Evolutionary conservation across 2,329 filamentous ascomycete species (phyloP), one percentile per base, ranked within the genome.

Genomic region (Lasiodiplodia hormozganensis): DNA sequence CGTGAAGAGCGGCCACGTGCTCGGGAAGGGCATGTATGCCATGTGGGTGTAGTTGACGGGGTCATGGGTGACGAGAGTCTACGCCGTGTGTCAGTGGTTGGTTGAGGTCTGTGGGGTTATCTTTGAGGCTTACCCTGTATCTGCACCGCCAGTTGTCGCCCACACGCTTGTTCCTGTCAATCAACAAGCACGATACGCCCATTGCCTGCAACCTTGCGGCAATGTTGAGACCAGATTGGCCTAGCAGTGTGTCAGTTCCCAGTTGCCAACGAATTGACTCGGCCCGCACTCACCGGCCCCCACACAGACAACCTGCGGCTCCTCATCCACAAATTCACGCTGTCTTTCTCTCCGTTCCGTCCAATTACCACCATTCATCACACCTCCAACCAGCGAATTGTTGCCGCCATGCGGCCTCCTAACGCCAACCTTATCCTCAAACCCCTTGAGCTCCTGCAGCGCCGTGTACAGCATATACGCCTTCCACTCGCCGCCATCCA

Each of bases 1-100:
- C 0, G 89, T 91, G 76, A 90, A 92, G 18, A 90, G 80, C 3
- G 90, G 90, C 90, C 90, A 92, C 65, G 85, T 84, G 0, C 83
- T 74, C 0, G 90, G 90, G 74, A 92, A 92, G 0, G 81, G 79
- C 4, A 92, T 72, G 74, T 90, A 92, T 0, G 90, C 87, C 72
- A 75, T 73, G 69, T 83, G 81, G 62, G 81, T 79, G 67, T 80
- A 83, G 76, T 82, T 89, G 2, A 91, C 86, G 0, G 89, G 88
- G 71, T 92, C 90, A 72, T 92, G 90, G 0, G 90, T 85, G 0
- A 91, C 88, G 0, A 92, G 85, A 2, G 74, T 76, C 28, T 80
- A 76, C 2, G 23, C 16, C 28, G 12, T 57, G n/a, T 54, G 18
- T 40, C 25, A 47, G 38, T 8, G n/a, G 18, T 21, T 18, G 25